Evolutionary conservation across 139 green algal genomes (phyloP).

Genomic region (Helicosporidium sp.): DNA sequence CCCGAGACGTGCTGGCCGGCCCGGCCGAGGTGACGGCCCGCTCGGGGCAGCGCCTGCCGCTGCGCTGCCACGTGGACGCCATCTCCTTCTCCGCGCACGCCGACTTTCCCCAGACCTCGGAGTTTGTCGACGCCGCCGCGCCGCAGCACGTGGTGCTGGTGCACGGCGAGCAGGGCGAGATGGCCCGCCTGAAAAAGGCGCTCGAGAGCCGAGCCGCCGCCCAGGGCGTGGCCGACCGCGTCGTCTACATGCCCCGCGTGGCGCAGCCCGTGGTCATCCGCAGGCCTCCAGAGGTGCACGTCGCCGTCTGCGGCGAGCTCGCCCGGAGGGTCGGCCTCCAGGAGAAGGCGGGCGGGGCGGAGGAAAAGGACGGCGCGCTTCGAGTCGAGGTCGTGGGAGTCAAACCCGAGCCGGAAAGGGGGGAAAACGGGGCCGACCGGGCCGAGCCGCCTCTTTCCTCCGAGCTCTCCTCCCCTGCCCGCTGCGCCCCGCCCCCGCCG

Average conservation of each 20-base stretch:
- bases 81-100: slow-evolving; percentile 95
- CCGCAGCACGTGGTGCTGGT: slow-evolving; percentile 85
- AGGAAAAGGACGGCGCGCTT: no score
- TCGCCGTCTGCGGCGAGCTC: background rate
- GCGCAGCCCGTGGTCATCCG: slow-evolving; percentile 39
- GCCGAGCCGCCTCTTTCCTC: no score
- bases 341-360: no score
- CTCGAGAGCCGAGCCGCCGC: slow-evolving; percentile 39
- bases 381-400: no score
- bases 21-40: slow-evolving; percentile 49
- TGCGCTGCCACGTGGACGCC: slow-evolving; percentile 70
- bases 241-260: slow-evolving; percentile 40
- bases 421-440: no score
- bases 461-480: no score
- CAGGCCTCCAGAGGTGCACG: no score
- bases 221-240: slow-evolving; percentile 18
- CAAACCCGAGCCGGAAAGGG: no score
- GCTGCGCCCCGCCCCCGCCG: no score
- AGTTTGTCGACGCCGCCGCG: slow-evolving; percentile 65
- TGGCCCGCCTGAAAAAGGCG: slow-evolving; percentile 52
- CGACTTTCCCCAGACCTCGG: slow-evolving; percentile 86
- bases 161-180: slow-evolving; percentile 80
- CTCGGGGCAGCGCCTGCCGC: slow-evolving; percentile 43
- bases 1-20: slow-evolving; percentile 69
- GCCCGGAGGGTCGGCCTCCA: no score